These are phyloP conservation scores for Termitomyces sp. DNA, from an alignment of 768 basidiomycete species.

Conservation along the genomic window DNA sequence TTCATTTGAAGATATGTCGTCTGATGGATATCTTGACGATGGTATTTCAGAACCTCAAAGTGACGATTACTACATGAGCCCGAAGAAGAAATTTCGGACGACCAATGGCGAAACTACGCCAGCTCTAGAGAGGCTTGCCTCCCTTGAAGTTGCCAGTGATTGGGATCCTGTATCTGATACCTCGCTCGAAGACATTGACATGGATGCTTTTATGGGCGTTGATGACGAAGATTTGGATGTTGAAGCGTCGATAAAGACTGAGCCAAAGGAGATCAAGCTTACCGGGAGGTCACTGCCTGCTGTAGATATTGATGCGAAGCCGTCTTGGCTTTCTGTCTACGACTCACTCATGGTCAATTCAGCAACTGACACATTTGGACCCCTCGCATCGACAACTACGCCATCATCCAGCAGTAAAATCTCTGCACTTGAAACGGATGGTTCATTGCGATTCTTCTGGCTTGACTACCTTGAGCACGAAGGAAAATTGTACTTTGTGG, in stretches of 20 bases:
- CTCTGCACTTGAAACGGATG: constrained; percentile 75
- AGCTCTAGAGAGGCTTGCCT: constrained; percentile 50
- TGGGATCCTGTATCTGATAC: constrained; percentile 35
- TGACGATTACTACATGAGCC: constrained; percentile 62
- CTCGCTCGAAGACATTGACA: constrained; percentile 49
- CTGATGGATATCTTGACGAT: constrained; percentile 39
- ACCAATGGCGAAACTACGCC: constrained; percentile 44
- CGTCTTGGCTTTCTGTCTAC: constrained; percentile 71
- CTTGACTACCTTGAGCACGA: constrained; percentile 87
- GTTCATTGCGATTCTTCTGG: constrained; percentile 91
- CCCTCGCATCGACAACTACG: constrained; percentile 28
- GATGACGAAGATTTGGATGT: constrained; percentile 44
- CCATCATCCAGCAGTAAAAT: constrained; percentile 33
- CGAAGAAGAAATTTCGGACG: constrained; percentile 57
- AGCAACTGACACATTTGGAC: constrained; percentile 55
- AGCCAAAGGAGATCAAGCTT: constrained; percentile 22
- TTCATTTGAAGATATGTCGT: constrained; percentile 36
- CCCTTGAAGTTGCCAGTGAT: constrained; percentile 52
- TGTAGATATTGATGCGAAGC: constrained; percentile 41
- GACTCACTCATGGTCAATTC: constrained; percentile 57
- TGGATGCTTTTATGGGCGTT: constrained; percentile 57
- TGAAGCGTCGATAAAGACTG: constrained; percentile 27
- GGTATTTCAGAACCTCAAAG: constrained; percentile 31
- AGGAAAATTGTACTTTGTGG: constrained; percentile 83
- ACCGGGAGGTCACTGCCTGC: constrained; percentile 9